Conservation (phyloP, 2,329 filamentous ascomycete genomes). For the Lizonia empirigonia region DNA sequence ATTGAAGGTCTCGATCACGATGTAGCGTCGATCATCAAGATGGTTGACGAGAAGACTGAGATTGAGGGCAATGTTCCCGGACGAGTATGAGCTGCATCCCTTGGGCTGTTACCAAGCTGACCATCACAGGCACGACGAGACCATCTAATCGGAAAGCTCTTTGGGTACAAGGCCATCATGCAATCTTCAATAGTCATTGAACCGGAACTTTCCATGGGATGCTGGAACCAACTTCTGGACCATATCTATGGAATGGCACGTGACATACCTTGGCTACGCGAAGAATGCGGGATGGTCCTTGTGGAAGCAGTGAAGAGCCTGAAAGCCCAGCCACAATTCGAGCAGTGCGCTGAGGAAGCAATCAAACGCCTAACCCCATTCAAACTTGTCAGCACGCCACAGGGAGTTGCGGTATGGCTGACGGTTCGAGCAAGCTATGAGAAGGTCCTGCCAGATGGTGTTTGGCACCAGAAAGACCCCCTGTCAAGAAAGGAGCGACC, state of each 20-base stretch:
- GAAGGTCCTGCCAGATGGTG: conserved; percentile 67
- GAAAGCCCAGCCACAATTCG: conserved; percentile 51
- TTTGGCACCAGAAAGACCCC: conserved; percentile 77
- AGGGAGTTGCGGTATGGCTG: conserved; percentile 90
- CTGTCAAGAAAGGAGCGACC: conserved; percentile 70
- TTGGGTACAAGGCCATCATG: conserved; percentile 85
- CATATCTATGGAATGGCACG: conserved; percentile 74
- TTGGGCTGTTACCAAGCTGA: conserved; percentile 1
- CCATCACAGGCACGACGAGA: conserved; percentile 76
- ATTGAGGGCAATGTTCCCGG: conserved; percentile 59
- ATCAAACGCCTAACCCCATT: conserved; percentile 67
- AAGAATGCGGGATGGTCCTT: conserved; percentile 84
- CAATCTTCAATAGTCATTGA: conserved; percentile 75
- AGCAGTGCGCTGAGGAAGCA: conserved; percentile 64
- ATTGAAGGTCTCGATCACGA: conserved; percentile 45
- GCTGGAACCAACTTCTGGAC: conserved; percentile 72
- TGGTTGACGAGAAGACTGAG: conserved; percentile 60
- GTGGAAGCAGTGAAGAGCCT: conserved; percentile 71
- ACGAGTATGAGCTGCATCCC: conserved; percentile 51
- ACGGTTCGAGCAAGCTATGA: conserved; percentile 67
- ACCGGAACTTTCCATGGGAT: conserved; percentile 57
- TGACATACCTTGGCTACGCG: conserved; percentile 86
- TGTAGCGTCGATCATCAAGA: conserved; percentile 54
- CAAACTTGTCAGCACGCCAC: conserved; percentile 77
- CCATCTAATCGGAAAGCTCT: conserved; percentile 81